Conservation (phyloP, 2,329 filamentous ascomycete genomes). For the Fusarium subglutinans region DNA sequence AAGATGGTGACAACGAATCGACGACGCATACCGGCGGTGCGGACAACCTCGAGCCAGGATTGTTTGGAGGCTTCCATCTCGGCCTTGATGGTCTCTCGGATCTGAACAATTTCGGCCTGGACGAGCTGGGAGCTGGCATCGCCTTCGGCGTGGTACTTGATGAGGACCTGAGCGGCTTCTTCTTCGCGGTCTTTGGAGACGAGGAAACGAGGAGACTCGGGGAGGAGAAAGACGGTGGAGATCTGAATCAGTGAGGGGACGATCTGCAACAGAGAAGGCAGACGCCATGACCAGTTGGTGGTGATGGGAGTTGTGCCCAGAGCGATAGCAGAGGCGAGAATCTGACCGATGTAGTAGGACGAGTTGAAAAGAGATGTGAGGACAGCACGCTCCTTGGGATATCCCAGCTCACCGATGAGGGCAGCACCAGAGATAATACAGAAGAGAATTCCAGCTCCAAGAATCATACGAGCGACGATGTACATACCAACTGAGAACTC, state of each 20-base stretch:
- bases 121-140: constrained; percentile 61
- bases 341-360: constrained; percentile 64
- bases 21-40: constrained; percentile 59
- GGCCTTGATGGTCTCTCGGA: constrained; percentile 63
- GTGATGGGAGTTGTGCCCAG: constrained; percentile 53
- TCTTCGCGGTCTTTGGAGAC: constrained; percentile 45
- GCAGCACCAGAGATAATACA: constrained; percentile 67
- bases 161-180: constrained; percentile 46
- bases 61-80: constrained; percentile 61
- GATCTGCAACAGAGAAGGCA: constrained; percentile 57
- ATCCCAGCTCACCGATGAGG: constrained; percentile 67
- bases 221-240: constrained; percentile 48
- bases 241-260: constrained; percentile 52
- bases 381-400: constrained; percentile 69
- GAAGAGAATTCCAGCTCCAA: constrained; percentile 70
- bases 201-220: constrained; percentile 49
- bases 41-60: constrained; percentile 63
- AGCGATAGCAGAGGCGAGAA: constrained; percentile 59
- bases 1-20: constrained; percentile 59
- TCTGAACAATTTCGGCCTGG: constrained; percentile 68
- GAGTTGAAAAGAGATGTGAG: constrained; percentile 51
- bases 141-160: constrained; percentile 62
- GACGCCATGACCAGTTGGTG: constrained; percentile 47
- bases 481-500: constrained; percentile 61
- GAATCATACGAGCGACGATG: constrained; percentile 65